phyloP scores from a whole-genome alignment of 2,329 filamentous ascomycete species.

The Penicillium glabrum region DNA sequence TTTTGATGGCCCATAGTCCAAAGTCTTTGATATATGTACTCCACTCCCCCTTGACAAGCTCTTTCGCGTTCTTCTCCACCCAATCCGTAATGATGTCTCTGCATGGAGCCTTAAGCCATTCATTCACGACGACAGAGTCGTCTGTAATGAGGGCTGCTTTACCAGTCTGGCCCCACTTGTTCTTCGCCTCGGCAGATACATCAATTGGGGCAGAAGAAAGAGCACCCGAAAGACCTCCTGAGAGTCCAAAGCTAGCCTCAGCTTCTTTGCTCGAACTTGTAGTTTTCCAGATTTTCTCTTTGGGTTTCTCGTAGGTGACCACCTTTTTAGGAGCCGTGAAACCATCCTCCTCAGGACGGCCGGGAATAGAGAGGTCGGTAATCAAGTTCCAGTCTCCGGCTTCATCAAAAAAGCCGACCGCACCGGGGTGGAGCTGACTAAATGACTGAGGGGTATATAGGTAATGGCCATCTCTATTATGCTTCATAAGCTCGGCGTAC shows the following conservation, averaged over 20 bases:
- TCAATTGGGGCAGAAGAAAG: constrained; percentile 4
- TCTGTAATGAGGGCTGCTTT: constrained; percentile 9
- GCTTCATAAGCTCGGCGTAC: constrained; percentile 13
- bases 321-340: background rate
- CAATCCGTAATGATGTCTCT: background rate
- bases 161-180: constrained; percentile 6
- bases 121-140: background rate
- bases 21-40: constrained; percentile 3
- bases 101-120: background rate
- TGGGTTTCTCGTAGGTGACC: background rate
- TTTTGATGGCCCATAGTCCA: constrained; percentile 8
- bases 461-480: constrained; percentile 7
- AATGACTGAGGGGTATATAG: constrained; percentile 9
- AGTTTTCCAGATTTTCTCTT: constrained; percentile 1
- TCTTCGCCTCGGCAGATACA: constrained; percentile 8
- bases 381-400: constrained; percentile 6
- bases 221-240: constrained; percentile 5
- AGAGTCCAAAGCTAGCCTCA: constrained; percentile 3
- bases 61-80: constrained; percentile 8
- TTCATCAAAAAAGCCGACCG: constrained; percentile 8
- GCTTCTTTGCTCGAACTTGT: constrained; percentile 5
- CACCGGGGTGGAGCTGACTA: constrained; percentile 8
- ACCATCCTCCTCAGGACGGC: constrained; percentile 7
- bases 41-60: background rate
- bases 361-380: constrained; percentile 10